Evolutionary conservation across 768 basidiomycete species (phyloP), one percentile per base, ranked within the genome.

Genomic region (Pleurotus giganteus): DNA sequence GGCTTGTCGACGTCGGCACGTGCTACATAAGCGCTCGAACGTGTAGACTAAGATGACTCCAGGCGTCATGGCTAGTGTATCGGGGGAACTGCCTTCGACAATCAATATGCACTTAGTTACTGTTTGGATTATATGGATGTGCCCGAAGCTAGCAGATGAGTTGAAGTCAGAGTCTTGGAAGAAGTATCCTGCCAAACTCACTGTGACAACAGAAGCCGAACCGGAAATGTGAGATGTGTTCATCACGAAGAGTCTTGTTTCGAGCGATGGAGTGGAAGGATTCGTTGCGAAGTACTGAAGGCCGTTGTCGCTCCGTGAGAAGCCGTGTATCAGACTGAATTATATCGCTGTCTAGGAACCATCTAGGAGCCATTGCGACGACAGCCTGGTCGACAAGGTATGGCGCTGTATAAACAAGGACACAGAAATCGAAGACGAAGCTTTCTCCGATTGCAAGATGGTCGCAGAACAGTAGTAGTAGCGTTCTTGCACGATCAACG

Each of bases 351-450:
- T 62, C 64, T 11, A 61, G 54, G 44, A 69, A 69, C 42, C 60
- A 64, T 0, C 63, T 69, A 9, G 71, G 67, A 4, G 60, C 65
- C 29, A 32, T 44, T 4, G 8, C 27, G 34, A 45, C 26, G 15
- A 7, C 57, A 6, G 17, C 19, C 19, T 24, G 26, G 0, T 17
- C 6, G 26, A 28, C 47, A 15, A 15, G 45, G 47, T 69, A 69
- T 0, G 58, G 61, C 2, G 23, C 17, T 6, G 56, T 45, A 19
- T 51, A 15, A 44, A 68, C 57, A 29, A 62, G 47, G 23, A 59
- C 32, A 53, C 66, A 66, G 59, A 75, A 71, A 66, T 77, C 76
- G 68, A 76, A 77, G n/a, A n/a, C n/a, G n/a, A n/a, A n/a, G n/a
- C n/a, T n/a, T n/a, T n/a, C n/a, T n/a, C n/a, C n/a, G n/a, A n/a